Base-by-base conservation (phyloP, 2,329 filamentous ascomycete species). In the Thermoascus crustaceus region DNA sequence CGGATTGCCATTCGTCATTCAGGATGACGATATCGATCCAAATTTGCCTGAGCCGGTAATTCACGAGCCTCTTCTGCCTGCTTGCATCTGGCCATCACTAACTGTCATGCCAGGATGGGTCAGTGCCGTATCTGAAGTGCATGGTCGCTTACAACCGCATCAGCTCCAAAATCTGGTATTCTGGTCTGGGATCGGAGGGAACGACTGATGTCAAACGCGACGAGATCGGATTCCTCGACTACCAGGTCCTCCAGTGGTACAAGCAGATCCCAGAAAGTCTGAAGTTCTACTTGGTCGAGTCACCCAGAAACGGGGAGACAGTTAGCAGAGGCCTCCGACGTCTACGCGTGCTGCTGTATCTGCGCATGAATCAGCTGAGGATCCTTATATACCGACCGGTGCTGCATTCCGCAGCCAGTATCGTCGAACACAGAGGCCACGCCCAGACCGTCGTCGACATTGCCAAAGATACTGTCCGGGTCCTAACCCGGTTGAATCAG, bases 361-460 rank as follows among this genome's bases (percentile, higher is more conserved):
- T 95, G 10, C 78, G 88, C 24, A 76, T 86, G 26, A 95, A 94
- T 50, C 87, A 94, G 64, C 85, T 94, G 63, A 82, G 88, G 4
- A 91, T 88, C 39, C 78, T 86, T 55, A 83, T 95, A 18, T 88
- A 93, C 57, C 84, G 86, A 0, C 87, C 87, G 0, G 80, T 94
- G 2, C 67, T 96, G 6, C 85, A 94, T 57, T 89, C 82, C 11
- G 78, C 85, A 3, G 82, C 78, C 8, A 88, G 80, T 49, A 95
- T 95, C 49, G 76, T 82, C 63, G 75, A 81, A 38, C 82, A 94
- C 53, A 72, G 80, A 33, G 63, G 68, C 4, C 79, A 85, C 43
- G 87, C 87, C 3, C 78, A 85, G 49, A 82, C 74, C 0, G 76
- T 76, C 3, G 72, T 80, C 14, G 73, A 76, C 38, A 69, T 81